Percentiles rank a stretch among this genome's conserved stretches.
These are phyloP conservation scores for Phaseolus coccineus DNA, from an alignment of 331 rosid genomes.

Conservation along the genomic window DNA sequence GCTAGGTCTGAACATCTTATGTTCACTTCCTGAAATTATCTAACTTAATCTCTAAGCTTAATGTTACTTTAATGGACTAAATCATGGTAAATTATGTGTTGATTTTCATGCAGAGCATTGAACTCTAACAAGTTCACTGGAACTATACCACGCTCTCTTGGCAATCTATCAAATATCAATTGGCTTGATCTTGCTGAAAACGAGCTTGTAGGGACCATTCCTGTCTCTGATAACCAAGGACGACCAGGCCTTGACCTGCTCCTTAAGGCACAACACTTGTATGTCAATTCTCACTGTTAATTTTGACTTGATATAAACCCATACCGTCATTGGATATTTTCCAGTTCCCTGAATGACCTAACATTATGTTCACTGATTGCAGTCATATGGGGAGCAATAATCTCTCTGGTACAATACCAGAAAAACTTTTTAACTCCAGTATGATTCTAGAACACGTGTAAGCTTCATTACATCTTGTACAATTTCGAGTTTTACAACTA, in stretches of 20 bases:
- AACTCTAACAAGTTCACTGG: conserved; percentile 52
- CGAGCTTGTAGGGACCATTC: conserved; percentile 59
- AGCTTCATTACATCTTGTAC: conserved; percentile 40
- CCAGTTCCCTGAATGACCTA: conserved; percentile 41
- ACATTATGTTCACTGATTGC: conserved; percentile 39
- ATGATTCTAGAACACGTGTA: conserved; percentile 55
- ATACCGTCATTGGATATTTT: conserved; percentile 47
- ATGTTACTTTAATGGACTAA: conserved; percentile 37
- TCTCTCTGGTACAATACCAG: conserved; percentile 68
- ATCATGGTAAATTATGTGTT: conserved; percentile 20
- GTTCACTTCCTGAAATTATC: background rate
- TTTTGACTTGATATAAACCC: conserved; percentile 29
- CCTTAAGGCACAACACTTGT: conserved; percentile 69
- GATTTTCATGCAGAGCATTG: conserved; percentile 56
- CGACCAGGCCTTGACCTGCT: conserved; percentile 76
- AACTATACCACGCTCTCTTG: conserved; percentile 53
- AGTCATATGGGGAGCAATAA: conserved; percentile 79
- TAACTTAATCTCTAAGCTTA: background rate
- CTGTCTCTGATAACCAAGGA: conserved; percentile 60
- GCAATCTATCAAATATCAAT: conserved; percentile 49
- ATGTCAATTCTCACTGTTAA: conserved; percentile 47
- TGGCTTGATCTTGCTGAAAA: conserved; percentile 66
- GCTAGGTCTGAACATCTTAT: background rate
- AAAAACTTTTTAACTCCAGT: conserved; percentile 47
- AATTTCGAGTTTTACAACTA: background rate